Evolutionary conservation across 352 stramenopile species (phyloP).

Genomic region (Blastocystis sp.): DNA sequence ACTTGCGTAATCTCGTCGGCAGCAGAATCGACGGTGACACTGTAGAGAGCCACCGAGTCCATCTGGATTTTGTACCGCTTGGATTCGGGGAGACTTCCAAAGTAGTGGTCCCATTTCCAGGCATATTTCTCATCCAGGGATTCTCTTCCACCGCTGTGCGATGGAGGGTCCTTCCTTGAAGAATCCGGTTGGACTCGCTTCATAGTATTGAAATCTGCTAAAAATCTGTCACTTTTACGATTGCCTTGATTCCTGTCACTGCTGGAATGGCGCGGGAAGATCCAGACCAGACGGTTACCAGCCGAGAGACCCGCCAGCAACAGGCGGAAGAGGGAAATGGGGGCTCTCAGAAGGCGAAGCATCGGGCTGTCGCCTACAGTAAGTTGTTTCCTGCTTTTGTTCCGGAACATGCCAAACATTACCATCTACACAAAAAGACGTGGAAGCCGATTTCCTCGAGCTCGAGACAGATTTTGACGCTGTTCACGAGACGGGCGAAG

Average conservation of each 20-base stretch:
- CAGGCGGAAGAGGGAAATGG: background rate
- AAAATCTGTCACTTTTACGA: background rate
- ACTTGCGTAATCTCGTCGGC: slow-evolving; percentile 47
- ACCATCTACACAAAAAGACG: background rate
- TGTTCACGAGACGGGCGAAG: background rate
- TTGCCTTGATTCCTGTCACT: background rate
- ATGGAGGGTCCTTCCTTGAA: too few relatives aligned
- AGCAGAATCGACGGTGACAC: slow-evolving; percentile 58
- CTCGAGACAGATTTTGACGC: background rate
- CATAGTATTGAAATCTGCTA: background rate
- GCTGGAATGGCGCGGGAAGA: background rate
- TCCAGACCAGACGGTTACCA: background rate
- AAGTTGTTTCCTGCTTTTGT: slow-evolving; percentile 3
- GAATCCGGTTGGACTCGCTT: background rate
- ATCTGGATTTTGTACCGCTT: slow-evolving; percentile 62
- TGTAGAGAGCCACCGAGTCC: slow-evolving; percentile 65
- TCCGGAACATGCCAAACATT: background rate
- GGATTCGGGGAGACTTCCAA: slow-evolving; percentile 36
- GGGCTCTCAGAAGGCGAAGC: background rate
- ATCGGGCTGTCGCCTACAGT: background rate
- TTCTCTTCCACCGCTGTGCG: background rate
- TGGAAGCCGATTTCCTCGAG: background rate
- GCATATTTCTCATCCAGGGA: slow-evolving; percentile 22
- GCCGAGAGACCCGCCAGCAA: background rate
- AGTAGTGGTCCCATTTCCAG: slow-evolving; percentile 65